Evolutionary conservation across 1,139 yeast genomes (phyloP), one percentile per base, ranked within the genome.

Genomic region (Neolecta irregularis): DNA sequence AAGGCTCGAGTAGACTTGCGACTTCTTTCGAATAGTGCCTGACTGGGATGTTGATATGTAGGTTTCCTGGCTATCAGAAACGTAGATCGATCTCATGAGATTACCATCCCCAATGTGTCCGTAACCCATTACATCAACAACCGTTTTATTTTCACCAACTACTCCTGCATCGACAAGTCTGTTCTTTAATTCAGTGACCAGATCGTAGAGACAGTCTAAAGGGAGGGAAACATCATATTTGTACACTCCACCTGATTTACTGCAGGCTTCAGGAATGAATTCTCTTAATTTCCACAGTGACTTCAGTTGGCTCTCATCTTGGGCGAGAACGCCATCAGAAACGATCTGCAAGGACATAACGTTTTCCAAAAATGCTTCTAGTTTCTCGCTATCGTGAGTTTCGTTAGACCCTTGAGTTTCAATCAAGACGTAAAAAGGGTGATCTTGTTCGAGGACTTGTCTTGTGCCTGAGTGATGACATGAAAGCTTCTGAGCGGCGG

Each of bases 91-190:
- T 22, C n/a, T n/a, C n/a, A n/a, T n/a, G n/a, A n/a, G n/a, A n/a
- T n/a, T n/a, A 36, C 96, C 95, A 53, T 85, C 98, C 40, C 98
- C 98, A 50, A 85, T 67, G 51, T 85, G 98, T 17, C 98, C 98
- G 50, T 85, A 88, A 1, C 96, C 98, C 44, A 83, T 72, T 3
- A 91, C 92, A 41, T 72, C 75, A 33, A 80, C 73, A 4, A 78
- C 95, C 42, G 76, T 88, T 22, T 72, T 69, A 30, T 69, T 63
- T 39, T 78, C 81, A 16, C 76, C 61, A 33, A 85, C 59, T 21
- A 34, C 36, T 1, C 69, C 74, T 17, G 68, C 67, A 18, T 62
- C 68, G 2, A 46, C 55, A 42, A 88, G 63, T 47, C 68, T 66
- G 32, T 58, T 69, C 46, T 73, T 69, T 15, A 72, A 72, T 8